phyloP scores from a whole-genome alignment of 768 basidiomycete species.

The Lactarius evosmus region DNA sequence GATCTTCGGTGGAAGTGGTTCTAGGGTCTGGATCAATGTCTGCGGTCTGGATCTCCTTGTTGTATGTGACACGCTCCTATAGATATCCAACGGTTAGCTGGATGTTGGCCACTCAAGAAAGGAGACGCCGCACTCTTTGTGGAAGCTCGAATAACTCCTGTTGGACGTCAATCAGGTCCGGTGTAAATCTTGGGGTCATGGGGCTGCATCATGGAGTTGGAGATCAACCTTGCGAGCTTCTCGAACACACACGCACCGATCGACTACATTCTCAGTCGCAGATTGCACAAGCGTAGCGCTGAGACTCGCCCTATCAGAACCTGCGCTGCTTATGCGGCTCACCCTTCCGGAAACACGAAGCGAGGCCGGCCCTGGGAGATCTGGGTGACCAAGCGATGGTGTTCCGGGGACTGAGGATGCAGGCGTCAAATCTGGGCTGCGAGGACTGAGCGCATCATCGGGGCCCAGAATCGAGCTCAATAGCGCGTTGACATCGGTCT shows the following conservation, averaged over 20 bases:
- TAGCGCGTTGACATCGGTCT: constrained; percentile 67
- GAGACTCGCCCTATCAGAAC: constrained; percentile 46
- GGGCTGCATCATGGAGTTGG: constrained; percentile 39
- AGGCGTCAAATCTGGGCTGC: constrained; percentile 66
- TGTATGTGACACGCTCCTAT: constrained; percentile 77
- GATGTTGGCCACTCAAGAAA: neutral
- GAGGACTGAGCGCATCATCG: constrained; percentile 43
- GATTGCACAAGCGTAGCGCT: constrained; percentile 47
- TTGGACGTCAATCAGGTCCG: constrained; percentile 85
- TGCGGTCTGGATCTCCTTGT: constrained; percentile 81
- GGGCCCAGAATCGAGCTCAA: constrained; percentile 55
- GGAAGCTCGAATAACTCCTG: constrained; percentile 90
- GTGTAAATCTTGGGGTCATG: constrained; percentile 60
- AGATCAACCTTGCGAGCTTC: neutral
- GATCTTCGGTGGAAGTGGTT: constrained; percentile 61
- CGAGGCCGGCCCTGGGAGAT: constrained; percentile 38
- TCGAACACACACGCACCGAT: constrained; percentile 48
- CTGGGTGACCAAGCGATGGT: constrained; percentile 46
- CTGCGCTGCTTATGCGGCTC: constrained; percentile 68
- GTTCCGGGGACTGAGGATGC: constrained; percentile 70
- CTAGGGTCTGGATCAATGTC: constrained; percentile 55
- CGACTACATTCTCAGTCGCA: constrained; percentile 62
- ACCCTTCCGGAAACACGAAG: constrained; percentile 54
- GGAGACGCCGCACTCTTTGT: constrained; percentile 57
- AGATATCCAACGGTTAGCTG: neutral